phyloP scores from a whole-genome alignment of 192 early-diverging fungal genomes.

The Cetraspora pellucida region DNA sequence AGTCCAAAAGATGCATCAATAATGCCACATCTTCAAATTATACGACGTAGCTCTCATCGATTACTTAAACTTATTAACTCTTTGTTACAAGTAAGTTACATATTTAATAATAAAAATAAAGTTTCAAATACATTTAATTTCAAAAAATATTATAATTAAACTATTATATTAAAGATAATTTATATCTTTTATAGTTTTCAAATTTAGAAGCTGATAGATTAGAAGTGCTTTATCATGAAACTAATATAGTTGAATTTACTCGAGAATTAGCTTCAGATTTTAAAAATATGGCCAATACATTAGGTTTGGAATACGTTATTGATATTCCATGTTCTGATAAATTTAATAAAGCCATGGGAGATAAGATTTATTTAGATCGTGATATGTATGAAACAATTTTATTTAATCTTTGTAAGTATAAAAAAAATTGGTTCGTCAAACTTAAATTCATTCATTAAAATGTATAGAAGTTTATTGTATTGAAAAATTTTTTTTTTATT shows the following conservation, averaged over 20 bases:
- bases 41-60: conserved; percentile 53
- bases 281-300: conserved; percentile 37
- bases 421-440: not conserved
- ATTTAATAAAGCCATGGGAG: not conserved
- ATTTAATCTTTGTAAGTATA: conserved; percentile 32
- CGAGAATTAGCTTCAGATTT: conserved; percentile 56
- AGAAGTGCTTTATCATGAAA: conserved; percentile 48
- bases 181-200: not conserved
- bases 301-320: conserved; percentile 48
- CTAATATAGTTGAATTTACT: conserved; percentile 51
- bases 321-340: conserved; percentile 22
- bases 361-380: conserved; percentile 14
- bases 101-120: no score
- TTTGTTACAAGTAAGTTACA: conserved; percentile 50
- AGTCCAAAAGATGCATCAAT: conserved; percentile 36
- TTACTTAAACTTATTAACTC: conserved; percentile 62
- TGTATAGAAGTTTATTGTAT: not conserved
- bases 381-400: conserved; percentile 31
- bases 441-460: not conserved
- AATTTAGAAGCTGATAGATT: not conserved
- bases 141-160: no score
- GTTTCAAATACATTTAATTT: no score
- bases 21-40: conserved; percentile 41
- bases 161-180: not conserved
- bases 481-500: no score